These are phyloP conservation scores for Ogataea philodendri DNA, from an alignment of 805 yeast genomes.

Conservation along the genomic window DNA sequence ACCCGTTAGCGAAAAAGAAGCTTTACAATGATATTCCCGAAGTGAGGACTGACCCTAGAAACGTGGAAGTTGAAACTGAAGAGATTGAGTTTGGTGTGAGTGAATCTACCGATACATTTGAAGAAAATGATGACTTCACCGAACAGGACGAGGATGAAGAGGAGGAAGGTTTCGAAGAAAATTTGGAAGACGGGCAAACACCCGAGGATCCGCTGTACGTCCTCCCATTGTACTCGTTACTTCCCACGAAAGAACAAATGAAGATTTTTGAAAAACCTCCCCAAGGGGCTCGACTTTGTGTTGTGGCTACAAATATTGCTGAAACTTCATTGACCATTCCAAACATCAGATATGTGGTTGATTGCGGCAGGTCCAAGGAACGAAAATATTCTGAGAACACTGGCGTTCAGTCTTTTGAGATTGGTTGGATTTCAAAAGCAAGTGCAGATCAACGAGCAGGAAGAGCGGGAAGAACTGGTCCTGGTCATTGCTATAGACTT, in stretches of 20 bases:
- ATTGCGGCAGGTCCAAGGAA: slow-evolving; percentile 92
- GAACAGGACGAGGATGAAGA: slow-evolving; percentile 49
- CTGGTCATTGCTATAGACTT: slow-evolving; percentile 93
- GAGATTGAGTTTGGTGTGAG: slow-evolving; percentile 66
- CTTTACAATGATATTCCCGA: slow-evolving; percentile 37
- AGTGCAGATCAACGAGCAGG: slow-evolving; percentile 95
- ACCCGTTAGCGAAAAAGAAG: slow-evolving; percentile 46
- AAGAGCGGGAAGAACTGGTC: slow-evolving; percentile 98
- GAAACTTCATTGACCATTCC: slow-evolving; percentile 97
- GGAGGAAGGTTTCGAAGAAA: slow-evolving; percentile 72
- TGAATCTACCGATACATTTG: slow-evolving; percentile 39
- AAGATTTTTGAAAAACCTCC: slow-evolving; percentile 88
- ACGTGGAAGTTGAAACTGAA: slow-evolving; percentile 78
- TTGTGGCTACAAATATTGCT: slow-evolving; percentile 96
- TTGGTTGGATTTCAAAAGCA: slow-evolving; percentile 92
- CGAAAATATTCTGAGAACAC: slow-evolving; percentile 76
- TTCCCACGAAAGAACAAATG: slow-evolving; percentile 96
- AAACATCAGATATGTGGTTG: slow-evolving; percentile 90
- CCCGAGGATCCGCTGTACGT: slow-evolving; percentile 81
- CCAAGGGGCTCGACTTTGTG: slow-evolving; percentile 77
- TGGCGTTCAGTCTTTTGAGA: slow-evolving; percentile 89
- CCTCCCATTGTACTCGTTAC: slow-evolving; percentile 83
- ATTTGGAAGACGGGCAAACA: slow-evolving; percentile 66
- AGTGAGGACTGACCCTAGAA: slow-evolving; percentile 53
- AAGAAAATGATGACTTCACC: slow-evolving; percentile 43